Evolutionary conservation across 768 basidiomycete genomes (phyloP), one percentile per base, ranked within the genome.

Genomic region (Kwoniella sp.): DNA sequence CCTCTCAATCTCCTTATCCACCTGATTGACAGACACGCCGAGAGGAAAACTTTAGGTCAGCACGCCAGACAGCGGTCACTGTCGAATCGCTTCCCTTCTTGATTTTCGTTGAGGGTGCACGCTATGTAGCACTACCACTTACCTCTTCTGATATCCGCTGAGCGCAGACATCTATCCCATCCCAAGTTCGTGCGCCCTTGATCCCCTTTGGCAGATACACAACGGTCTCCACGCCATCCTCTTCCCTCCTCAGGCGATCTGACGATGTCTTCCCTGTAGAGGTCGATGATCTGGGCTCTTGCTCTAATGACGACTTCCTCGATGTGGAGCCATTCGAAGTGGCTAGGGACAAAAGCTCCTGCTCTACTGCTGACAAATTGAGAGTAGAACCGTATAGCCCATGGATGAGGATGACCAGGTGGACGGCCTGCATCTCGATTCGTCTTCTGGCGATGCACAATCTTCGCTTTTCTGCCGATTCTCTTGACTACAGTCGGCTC

Each of bases 391-490:
- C 79, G 61, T 75, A 80, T 9, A 80, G 65, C 17, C 79, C 79
- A 38, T 80, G 79, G 7, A 77, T 71, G 37, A 80, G 70, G 26
- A 80, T 63, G n/a, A 80, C 62, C 17, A 80, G 68, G 57, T 80
- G 79, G 4, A 63, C 62, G 17, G 41, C 41, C 15, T 45, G 41
- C 41, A 45, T 45, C 17, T 45, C 20, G 41, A n/a, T n/a, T n/a
- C n/a, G n/a, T n/a, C n/a, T n/a, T n/a, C n/a, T n/a, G n/a, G n/a
- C n/a, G n/a, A n/a, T n/a, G n/a, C n/a, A n/a, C n/a, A n/a, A n/a
- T n/a, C n/a, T n/a, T n/a, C n/a, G n/a, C n/a, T n/a, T n/a, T n/a
- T n/a, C n/a, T n/a, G n/a, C n/a, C n/a, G n/a, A n/a, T n/a, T n/a
- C n/a, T n/a, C n/a, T n/a, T n/a, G n/a, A n/a, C n/a, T n/a, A n/a